Evolutionary conservation across 805 yeast genomes (phyloP).

Genomic region (Alloascoidea africana): DNA sequence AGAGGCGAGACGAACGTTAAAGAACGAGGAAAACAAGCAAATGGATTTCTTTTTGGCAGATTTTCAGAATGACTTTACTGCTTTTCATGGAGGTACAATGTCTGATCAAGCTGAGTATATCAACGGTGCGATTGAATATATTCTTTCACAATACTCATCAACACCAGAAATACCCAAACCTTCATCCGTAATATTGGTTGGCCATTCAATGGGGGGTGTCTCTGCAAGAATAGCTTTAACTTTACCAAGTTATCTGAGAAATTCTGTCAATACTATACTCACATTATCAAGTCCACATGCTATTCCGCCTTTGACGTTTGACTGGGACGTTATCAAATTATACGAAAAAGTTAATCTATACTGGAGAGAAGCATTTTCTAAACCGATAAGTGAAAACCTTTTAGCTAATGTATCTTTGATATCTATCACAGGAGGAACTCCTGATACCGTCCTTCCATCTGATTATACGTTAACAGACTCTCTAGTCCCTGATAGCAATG

Average conservation of each 20-base stretch:
- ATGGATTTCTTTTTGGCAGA: slow-evolving; percentile 86
- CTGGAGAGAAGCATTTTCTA: slow-evolving; percentile 54
- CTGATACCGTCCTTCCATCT: slow-evolving; percentile 73
- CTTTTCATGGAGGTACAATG: slow-evolving; percentile 89
- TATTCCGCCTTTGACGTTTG: slow-evolving; percentile 86
- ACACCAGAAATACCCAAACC: slow-evolving; percentile 23
- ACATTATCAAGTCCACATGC: slow-evolving; percentile 89
- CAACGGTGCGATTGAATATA: slow-evolving; percentile 75
- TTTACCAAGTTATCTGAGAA: slow-evolving; percentile 54
- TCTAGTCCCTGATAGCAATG: slow-evolving; percentile 57
- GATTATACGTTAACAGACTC: slow-evolving; percentile 72
- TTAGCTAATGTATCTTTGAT: slow-evolving; percentile 48
- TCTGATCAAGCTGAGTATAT: slow-evolving; percentile 86
- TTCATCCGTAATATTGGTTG: slow-evolving; percentile 60
- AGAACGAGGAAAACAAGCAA: slow-evolving; percentile 21
- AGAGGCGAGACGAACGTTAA: slow-evolving; percentile 36
- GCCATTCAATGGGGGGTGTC: slow-evolving; percentile 97
- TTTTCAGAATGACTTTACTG: slow-evolving; percentile 91
- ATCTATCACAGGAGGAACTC: slow-evolving; percentile 80
- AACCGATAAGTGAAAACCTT: slow-evolving; percentile 19
- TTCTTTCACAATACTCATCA: slow-evolving; percentile 46
- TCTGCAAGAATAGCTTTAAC: slow-evolving; percentile 79
- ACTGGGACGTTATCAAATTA: slow-evolving; percentile 66
- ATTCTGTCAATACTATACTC: slow-evolving; percentile 68
- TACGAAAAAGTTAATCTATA: slow-evolving; percentile 63